Evolutionary conservation across 208 protist species (phyloP), one percentile per base, ranked within the genome.

Genomic region (Trypanosoma cruzi): DNA sequence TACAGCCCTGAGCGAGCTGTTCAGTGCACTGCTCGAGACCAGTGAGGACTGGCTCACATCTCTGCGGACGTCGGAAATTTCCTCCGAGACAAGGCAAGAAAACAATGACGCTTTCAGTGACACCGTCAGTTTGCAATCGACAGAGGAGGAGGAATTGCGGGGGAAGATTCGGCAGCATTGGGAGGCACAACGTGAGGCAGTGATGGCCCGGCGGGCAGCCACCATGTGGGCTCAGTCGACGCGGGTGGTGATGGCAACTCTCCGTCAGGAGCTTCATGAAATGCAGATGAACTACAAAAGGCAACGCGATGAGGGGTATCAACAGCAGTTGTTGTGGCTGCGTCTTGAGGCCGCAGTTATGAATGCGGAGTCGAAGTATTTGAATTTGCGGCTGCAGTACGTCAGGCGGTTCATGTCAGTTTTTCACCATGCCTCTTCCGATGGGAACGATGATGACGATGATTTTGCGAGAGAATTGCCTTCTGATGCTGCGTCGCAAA

Each of bases 1-100:
- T 60, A 37, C 14, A 8, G 26, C 52, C 2, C 18, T 68, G 29
- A 18, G 24, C 8, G 24, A 57, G 18, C 54, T 61, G 1, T 57
- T 58, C 55, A 32, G 14, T 7, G 40, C 11, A 24, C 46, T 68
- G 29, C 46, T 68, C 0, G 42, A 14, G 8, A 20, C 20, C 2
- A 32, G 49, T 34, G 48, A 57, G 22, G 54, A 58, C 18, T 60
- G 64, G 54, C 64, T 68, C 26, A 11, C 24, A 16, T n/a, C 36
- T 3, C 49, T 68, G 20, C 24, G 57, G 2, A 52, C 1, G 29
- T 7, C 42, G 18, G 4, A 53, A 31, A 13, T 24, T 10, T 11
- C 44, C 34, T 13, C 37, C 13, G 18, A 4, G 2, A 14, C 37
- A 29, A 49, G 1, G 8, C 29, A 4, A 20, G 54, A 42, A 28